Evolutionary conservation across 768 basidiomycete genomes (phyloP), one percentile per base, ranked within the genome.

Genomic region (Vishniacozyma victoriae): DNA sequence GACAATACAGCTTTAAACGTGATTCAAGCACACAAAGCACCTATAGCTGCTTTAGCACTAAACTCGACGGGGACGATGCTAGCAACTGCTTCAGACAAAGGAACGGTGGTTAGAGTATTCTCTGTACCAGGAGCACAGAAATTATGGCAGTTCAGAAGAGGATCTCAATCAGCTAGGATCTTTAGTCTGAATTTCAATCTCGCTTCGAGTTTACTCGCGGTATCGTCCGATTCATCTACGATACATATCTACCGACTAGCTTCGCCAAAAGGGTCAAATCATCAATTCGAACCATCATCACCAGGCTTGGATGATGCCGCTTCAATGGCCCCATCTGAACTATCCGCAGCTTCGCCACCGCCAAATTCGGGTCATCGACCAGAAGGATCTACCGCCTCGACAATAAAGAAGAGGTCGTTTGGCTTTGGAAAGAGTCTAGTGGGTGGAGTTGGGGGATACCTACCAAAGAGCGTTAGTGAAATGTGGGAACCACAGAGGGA

Each of bases 401-500:
- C 60, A n/a, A 42, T 73, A 15, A 44, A 59, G 13, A 48, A 64
- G 41, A 46, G 69, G 33, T 70, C 67, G 4, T 62, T 64, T 37
- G 55, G 60, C 35, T 50, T 73, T 16, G 69, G 69, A n/a, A 70
- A 70, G 54, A 66, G 63, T 26, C 49, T 73, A 15, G 68, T 70
- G 1, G 68, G 69, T 5, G 66, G 68, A 6, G 65, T 71, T 27
- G 70, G 67, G 3, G 65, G 67, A 4, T 73, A 73, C 44, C 48
- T 73, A 47, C 93, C 93, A 0, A 86, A 84, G 56, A 84, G 87
- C 1, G 72, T 97, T 38, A 87, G 90, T 16, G 93, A 95, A 69
- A 82, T 97, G 75, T 99, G 92, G 91, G 95, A 97, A 60, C 95
- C 95, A 0, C 79, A 87, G 27, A 77, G 93, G 5, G 93, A 95